phyloP scores from a whole-genome alignment of 177 flowering plant species.

The Vitis hybrid region DNA sequence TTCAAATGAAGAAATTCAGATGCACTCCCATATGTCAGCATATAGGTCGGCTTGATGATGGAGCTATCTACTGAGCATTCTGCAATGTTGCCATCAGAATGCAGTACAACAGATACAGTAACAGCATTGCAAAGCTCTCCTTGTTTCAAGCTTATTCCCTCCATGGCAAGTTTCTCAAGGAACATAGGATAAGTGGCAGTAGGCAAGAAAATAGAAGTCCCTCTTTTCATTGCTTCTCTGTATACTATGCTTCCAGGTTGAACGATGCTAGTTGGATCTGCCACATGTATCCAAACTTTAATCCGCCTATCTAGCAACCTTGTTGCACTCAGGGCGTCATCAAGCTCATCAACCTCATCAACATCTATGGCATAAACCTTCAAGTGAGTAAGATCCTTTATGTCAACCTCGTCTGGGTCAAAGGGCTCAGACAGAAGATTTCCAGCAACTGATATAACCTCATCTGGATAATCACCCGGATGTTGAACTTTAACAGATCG shows the following conservation, averaged over 20 bases:
- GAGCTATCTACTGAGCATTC: constrained; percentile 76
- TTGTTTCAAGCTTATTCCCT: no score
- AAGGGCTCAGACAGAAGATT: no score
- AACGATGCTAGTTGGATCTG: constrained; percentile 81
- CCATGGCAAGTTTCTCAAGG: no score
- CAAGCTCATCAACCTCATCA: constrained; percentile 99
- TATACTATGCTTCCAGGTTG: constrained; percentile 66
- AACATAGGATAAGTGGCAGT: no score
- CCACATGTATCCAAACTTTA: constrained; percentile 94
- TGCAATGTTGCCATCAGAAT: constrained; percentile 93
- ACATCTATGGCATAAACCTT: constrained; percentile 99
- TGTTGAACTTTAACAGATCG: no score
- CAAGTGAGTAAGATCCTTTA: constrained; percentile 28
- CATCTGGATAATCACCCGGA: no score
- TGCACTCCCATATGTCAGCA: constrained; percentile 98
- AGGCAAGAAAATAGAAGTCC: constrained; percentile 72
- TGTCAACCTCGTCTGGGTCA: no score
- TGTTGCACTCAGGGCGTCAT: constrained; percentile 94
- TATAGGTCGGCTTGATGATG: constrained; percentile 82
- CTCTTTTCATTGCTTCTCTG: constrained; percentile 94
- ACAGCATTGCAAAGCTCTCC: no score
- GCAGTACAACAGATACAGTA: constrained; percentile 43
- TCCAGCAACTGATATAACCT: no score
- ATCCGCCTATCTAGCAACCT: constrained; percentile 89
- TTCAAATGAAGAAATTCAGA: constrained; percentile 83